Evolutionary conservation across 192 early-diverging fungal genomes (phyloP).

Genomic region (Jimgerdemannia lactiflua): DNA sequence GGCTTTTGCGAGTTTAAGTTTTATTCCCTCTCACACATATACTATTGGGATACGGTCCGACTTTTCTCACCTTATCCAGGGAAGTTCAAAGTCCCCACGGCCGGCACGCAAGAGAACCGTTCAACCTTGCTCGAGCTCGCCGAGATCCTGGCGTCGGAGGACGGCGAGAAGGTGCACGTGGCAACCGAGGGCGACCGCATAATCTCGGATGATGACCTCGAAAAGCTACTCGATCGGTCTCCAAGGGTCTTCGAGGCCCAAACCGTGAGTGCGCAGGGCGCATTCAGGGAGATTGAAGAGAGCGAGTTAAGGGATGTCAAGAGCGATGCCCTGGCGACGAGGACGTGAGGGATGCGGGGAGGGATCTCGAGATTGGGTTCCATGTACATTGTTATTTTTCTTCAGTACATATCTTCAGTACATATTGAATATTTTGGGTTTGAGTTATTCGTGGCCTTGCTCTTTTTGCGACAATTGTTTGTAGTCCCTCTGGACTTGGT

Average conservation of each 20-base stretch:
- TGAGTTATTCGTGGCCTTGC: too few species aligned
- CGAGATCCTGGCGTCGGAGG: constrained; percentile 69
- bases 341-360: background rate
- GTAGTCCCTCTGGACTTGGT: too few species aligned
- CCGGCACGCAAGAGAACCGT: constrained; percentile 22
- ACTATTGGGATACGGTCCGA: too few species aligned
- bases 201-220: constrained; percentile 56
- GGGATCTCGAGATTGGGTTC: background rate
- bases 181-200: constrained; percentile 53
- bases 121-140: constrained; percentile 65
- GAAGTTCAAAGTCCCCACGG: constrained; percentile 62
- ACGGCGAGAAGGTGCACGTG: constrained; percentile 62
- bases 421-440: too few species aligned
- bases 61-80: constrained; percentile 7
- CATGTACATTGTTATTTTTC: background rate
- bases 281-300: constrained; percentile 43
- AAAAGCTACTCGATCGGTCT: constrained; percentile 52
- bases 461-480: too few species aligned
- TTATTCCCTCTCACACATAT: too few species aligned
- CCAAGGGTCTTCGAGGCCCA: constrained; percentile 35
- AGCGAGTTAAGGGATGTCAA: constrained; percentile 42
- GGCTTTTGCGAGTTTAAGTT: too few species aligned
- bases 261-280: constrained; percentile 21
- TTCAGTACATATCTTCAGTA: background rate
- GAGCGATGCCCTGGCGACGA: constrained; percentile 45